Percentiles rank a stretch among this genome's conserved stretches.
Conservation (phyloP, 176 grass and related monocot species). For the Chloris gayana region DNA sequence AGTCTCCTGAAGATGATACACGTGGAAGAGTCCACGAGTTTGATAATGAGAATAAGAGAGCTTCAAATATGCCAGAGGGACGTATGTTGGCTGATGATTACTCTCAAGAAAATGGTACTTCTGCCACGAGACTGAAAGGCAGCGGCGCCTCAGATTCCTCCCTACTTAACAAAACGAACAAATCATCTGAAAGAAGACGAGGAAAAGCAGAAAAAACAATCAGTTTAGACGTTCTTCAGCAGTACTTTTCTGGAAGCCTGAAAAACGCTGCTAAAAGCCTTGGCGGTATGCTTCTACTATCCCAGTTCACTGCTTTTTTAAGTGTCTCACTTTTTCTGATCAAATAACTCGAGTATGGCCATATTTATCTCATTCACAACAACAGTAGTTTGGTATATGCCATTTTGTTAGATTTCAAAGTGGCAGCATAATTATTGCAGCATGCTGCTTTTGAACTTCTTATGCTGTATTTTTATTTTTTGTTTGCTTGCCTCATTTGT, state of each 20-base stretch:
- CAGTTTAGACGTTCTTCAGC: slow-evolving; percentile 90
- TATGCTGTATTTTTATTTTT: slow-evolving; percentile 14
- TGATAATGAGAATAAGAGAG: slow-evolving; percentile 39
- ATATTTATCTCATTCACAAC: neutral
- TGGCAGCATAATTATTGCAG: neutral
- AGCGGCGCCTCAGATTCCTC: slow-evolving; percentile 58
- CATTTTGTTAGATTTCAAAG: slow-evolving; percentile 7
- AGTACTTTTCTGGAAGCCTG: slow-evolving; percentile 90
- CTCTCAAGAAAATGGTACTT: slow-evolving; percentile 49
- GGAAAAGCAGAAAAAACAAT: slow-evolving; percentile 98
- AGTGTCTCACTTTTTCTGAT: slow-evolving; percentile 4
- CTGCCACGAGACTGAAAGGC: slow-evolving; percentile 45
- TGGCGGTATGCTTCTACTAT: slow-evolving; percentile 64
- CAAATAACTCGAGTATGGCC: slow-evolving; percentile 8
- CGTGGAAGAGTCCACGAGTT: slow-evolving; percentile 20
- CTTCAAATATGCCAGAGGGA: slow-evolving; percentile 33
- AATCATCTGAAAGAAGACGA: slow-evolving; percentile 65
- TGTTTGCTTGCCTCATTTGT: neutral
- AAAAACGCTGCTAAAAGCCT: slow-evolving; percentile 95
- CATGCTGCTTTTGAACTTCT: slow-evolving; percentile 19
- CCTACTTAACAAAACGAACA: slow-evolving; percentile 56
- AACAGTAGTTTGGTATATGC: neutral
- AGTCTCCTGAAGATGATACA: slow-evolving; percentile 38
- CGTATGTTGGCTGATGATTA: slow-evolving; percentile 44
- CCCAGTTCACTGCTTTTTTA: slow-evolving; percentile 21